Evolutionary conservation across 352 stramenopile species (phyloP).

Genomic region (Phytophthora sp.): DNA sequence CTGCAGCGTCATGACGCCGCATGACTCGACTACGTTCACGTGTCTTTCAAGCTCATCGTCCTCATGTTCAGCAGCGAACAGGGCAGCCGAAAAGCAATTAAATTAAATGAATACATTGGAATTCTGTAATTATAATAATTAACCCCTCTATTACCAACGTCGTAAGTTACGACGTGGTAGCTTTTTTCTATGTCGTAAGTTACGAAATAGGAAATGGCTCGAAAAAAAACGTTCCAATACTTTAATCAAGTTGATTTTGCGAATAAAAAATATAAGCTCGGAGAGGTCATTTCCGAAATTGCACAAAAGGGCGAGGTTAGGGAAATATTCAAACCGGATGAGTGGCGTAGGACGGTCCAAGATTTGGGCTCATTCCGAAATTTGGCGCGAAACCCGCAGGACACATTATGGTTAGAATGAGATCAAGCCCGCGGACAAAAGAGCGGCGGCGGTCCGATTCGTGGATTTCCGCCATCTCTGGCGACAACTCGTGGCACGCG

Average conservation of each 20-base stretch:
- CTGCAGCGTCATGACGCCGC: background rate
- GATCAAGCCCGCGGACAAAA: background rate
- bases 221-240: slow-evolving; percentile 1
- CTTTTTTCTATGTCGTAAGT: slow-evolving; percentile 11
- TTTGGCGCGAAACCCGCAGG: background rate
- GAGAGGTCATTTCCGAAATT: background rate
- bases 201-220: slow-evolving; percentile 21
- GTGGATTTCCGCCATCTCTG: slow-evolving; percentile 10
- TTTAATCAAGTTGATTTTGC: slow-evolving; percentile 14
- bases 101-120: no score
- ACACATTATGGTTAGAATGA: background rate
- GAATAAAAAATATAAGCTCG: slow-evolving; percentile 3
- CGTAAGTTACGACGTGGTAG: slow-evolving; percentile 11
- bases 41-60: no score
- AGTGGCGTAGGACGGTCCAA: background rate
- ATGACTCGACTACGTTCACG: background rate
- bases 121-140: no score
- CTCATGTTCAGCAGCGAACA: no score
- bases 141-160: slow-evolving; percentile 19
- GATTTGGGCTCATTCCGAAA: background rate
- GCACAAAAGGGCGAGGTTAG: slow-evolving; percentile 1
- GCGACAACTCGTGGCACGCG: slow-evolving; percentile 1
- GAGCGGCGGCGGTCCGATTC: background rate
- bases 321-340: background rate
- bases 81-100: no score